phyloP scores from a whole-genome alignment of 75 land plant genomes.

The Azolla pinnata region DNA sequence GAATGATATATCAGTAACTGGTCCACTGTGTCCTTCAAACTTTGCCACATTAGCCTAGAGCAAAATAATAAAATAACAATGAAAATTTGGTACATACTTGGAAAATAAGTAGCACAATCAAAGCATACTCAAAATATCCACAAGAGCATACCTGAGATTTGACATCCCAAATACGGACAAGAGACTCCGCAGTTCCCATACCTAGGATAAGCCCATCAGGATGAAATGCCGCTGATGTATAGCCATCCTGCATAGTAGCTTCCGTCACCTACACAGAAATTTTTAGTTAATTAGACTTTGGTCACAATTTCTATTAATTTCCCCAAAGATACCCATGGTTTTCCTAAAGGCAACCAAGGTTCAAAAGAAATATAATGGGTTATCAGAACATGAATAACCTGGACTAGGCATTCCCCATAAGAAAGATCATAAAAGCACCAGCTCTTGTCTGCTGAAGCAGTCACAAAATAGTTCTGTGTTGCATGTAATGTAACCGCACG shows the following conservation, averaged over 20 bases:
- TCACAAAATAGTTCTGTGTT: slow-evolving; percentile 86
- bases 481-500: slow-evolving; percentile 93
- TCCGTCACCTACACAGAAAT: slow-evolving; percentile 88
- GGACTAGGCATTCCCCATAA: slow-evolving; percentile 65
- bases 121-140: no score
- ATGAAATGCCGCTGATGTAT: slow-evolving; percentile 93
- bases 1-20: slow-evolving; percentile 86
- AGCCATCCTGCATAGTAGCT: slow-evolving; percentile 55
- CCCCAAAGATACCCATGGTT: no score
- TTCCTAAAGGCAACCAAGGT: no score
- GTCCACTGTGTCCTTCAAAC: slow-evolving; percentile 86
- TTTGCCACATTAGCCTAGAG: slow-evolving; percentile 77
- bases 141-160: slow-evolving; percentile 63
- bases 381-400: no score
- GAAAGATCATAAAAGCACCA: slow-evolving; percentile 96
- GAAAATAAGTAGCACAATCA: background rate
- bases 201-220: slow-evolving; percentile 99
- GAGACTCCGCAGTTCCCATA: slow-evolving; percentile 85
- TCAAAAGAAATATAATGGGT: no score
- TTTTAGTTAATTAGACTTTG: no score
- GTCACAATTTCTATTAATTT: no score
- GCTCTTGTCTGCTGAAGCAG: slow-evolving; percentile 79
- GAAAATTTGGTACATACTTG: background rate
- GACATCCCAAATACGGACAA: slow-evolving; percentile 97
- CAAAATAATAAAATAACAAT: background rate